Evolutionary conservation across 2,329 filamentous ascomycete species (phyloP), one percentile per base, ranked within the genome.

Genomic region (Cladosporium austrohemisphaericum): DNA sequence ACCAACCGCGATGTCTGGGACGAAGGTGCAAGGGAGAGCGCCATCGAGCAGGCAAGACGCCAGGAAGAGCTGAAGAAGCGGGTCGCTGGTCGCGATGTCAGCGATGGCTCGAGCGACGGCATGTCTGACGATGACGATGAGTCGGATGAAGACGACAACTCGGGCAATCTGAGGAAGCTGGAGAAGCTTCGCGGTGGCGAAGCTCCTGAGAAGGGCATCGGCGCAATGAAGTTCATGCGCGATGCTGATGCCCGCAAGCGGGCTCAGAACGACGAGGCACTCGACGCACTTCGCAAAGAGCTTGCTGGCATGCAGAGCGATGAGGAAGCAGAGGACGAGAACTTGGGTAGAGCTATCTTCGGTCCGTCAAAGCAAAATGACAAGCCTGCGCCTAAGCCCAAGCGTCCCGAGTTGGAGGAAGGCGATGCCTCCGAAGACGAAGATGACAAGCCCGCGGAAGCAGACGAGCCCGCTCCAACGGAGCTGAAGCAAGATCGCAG

Each of bases 211-310:
- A 85, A 81, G 59, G 63, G 64, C 11, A 72, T 98, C 5, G 83
- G 88, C 68, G 79, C 80, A 44, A 89, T 98, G 85, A 88, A 88
- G 53, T 98, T 98, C 66, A 97, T 98, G 93, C 83, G 85, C 60
- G 89, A 85, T 57, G 88, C 90, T 1, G 91, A 96, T 62, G 86
- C 85, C 22, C 77, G 83, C 29, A 82, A 83, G 60, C 90, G 85
- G 67, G 81, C 85, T 55, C 79, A 83, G 50, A 96, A 97, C 58
- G 88, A 95, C 59, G 85, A 87, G 49, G 80, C 49, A 33, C 38
- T 51, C 19, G 49, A 41, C n/a, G 32, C 36, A 3, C 29, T 51
- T 31, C 40, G 40, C n/a, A 36, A 41, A 11, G 49, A 51, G 10
- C 40, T 51, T 16, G 41, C 22, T 28, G 82, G 83, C 13, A 83